phyloP scores from a whole-genome alignment of 2,329 filamentous ascomycete species.

The Aspergillus carbonarius region DNA sequence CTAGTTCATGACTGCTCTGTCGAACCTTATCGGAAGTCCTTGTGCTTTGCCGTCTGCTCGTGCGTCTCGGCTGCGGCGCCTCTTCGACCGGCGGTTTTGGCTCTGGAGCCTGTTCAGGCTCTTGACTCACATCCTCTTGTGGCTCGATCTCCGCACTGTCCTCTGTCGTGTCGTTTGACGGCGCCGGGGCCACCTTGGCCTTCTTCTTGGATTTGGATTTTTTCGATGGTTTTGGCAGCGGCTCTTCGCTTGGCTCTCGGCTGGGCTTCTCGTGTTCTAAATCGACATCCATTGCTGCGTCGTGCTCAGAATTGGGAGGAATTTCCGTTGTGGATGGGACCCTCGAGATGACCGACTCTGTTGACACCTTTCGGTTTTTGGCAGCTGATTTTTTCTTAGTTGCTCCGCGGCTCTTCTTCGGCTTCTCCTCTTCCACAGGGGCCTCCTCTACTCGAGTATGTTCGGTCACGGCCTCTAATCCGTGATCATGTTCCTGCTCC shows the following conservation, averaged over 20 bases:
- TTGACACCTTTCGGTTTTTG: slow-evolving; percentile 52
- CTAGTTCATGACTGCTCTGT: not conserved
- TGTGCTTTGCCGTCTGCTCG: slow-evolving; percentile 8
- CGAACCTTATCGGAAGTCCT: slow-evolving; percentile 2
- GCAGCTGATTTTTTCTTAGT: slow-evolving; percentile 41
- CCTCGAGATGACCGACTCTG: slow-evolving; percentile 47
- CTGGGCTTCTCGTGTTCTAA: slow-evolving; percentile 55
- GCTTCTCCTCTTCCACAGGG: slow-evolving; percentile 29
- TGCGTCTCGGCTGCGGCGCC: not conserved
- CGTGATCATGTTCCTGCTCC: slow-evolving; percentile 41
- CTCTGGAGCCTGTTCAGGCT: slow-evolving; percentile 1
- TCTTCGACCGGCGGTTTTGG: not conserved
- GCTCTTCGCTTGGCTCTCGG: slow-evolving; percentile 43
- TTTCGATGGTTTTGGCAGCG: slow-evolving; percentile 22
- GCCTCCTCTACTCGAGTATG: slow-evolving; percentile 16
- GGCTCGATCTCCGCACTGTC: slow-evolving; percentile 12
- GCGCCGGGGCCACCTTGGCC: slow-evolving; percentile 20
- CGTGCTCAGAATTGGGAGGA: slow-evolving; percentile 64
- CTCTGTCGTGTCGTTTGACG: slow-evolving; percentile 8
- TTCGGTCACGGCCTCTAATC: slow-evolving; percentile 34
- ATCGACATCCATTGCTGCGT: slow-evolving; percentile 65
- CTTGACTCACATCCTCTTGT: slow-evolving; percentile 7
- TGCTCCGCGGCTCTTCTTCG: slow-evolving; percentile 48
- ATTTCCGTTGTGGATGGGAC: slow-evolving; percentile 19
- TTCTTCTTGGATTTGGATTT: slow-evolving; percentile 34